These are phyloP conservation scores for Pyrenula aspistea DNA, from an alignment of 495 filamentous ascomycete species.

Conservation along the genomic window DNA sequence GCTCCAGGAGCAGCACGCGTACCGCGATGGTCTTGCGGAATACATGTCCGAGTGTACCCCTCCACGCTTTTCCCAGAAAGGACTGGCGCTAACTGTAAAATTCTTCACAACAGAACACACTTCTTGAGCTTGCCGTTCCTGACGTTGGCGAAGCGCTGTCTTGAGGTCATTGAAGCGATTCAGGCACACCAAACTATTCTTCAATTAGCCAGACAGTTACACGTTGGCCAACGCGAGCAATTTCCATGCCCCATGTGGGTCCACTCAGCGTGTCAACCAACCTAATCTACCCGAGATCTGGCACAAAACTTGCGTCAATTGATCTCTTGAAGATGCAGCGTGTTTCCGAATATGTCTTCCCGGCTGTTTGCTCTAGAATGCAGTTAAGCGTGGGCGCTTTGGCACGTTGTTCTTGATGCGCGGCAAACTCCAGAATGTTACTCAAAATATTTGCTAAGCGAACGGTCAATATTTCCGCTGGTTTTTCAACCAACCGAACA, in stretches of 20 bases:
- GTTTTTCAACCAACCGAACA: no score
- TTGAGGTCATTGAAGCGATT: background rate
- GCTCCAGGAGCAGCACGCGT: no score
- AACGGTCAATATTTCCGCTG: no score
- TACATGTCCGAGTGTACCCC: background rate
- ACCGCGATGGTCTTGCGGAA: no score
- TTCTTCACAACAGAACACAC: background rate
- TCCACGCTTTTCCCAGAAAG: background rate
- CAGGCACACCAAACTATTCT: background rate
- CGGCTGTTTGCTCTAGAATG: background rate
- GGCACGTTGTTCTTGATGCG: background rate
- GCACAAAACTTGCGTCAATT: background rate
- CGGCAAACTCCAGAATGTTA: background rate
- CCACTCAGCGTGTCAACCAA: background rate
- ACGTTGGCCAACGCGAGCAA: background rate
- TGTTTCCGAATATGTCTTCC: background rate
- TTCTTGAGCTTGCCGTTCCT: background rate
- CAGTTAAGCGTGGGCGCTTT: background rate
- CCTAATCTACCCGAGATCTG: background rate
- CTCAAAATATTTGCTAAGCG: background rate
- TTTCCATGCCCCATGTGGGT: no score
- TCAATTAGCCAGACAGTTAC: background rate
- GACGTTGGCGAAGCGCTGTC: background rate
- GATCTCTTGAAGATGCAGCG: background rate
- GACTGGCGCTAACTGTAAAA: background rate